Percentiles rank a stretch among this genome's conserved stretches.
Conservation (phyloP, 768 basidiomycete genomes). For the Leccinum sublutescens region DNA sequence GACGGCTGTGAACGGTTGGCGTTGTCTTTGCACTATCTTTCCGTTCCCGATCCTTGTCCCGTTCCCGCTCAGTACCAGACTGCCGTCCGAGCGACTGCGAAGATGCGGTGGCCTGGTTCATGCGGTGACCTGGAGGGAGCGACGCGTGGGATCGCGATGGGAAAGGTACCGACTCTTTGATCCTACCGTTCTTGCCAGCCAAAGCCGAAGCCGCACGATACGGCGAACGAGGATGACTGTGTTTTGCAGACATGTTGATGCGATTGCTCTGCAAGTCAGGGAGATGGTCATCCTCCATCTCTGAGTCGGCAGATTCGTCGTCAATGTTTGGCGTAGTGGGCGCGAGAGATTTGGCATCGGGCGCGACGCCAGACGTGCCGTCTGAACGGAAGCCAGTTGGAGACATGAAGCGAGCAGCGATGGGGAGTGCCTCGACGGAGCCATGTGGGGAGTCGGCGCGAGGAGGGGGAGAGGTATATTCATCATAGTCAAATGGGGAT, state of each 20-base stretch:
- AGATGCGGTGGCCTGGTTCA: constrained; percentile 53
- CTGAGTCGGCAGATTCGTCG: constrained; percentile 71
- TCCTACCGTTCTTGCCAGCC: constrained; percentile 40
- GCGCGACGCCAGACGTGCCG: constrained; percentile 41
- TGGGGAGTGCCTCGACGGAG: constrained; percentile 74
- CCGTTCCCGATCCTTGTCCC: constrained; percentile 48
- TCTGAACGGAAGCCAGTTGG: constrained; percentile 48
- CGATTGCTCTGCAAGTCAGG: constrained; percentile 24
- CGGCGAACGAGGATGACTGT: constrained; percentile 74
- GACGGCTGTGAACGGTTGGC: constrained; percentile 36
- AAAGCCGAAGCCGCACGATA: constrained; percentile 53
- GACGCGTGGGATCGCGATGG: constrained; percentile 80
- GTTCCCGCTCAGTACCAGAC: constrained; percentile 47
- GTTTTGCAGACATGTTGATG: constrained; percentile 41
- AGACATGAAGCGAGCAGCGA: constrained; percentile 90
- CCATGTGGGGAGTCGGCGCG: constrained; percentile 67
- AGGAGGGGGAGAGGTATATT: constrained; percentile 43
- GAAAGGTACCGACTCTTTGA: constrained; percentile 61
- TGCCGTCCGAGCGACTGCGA: constrained; percentile 77
- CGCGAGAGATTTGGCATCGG: constrained; percentile 50
- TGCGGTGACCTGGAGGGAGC: constrained; percentile 59
- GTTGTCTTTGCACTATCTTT: constrained; percentile 40
- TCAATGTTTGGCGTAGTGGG: constrained; percentile 60
- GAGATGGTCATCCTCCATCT: constrained; percentile 59
- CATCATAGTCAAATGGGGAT: constrained; percentile 64